A percentile compares a stretch with the other conserved stretches of the same genome.
These are phyloP conservation scores for Scutellaria barbata DNA, from an alignment of 257 asterid genomes.

Conservation along the genomic window DNA sequence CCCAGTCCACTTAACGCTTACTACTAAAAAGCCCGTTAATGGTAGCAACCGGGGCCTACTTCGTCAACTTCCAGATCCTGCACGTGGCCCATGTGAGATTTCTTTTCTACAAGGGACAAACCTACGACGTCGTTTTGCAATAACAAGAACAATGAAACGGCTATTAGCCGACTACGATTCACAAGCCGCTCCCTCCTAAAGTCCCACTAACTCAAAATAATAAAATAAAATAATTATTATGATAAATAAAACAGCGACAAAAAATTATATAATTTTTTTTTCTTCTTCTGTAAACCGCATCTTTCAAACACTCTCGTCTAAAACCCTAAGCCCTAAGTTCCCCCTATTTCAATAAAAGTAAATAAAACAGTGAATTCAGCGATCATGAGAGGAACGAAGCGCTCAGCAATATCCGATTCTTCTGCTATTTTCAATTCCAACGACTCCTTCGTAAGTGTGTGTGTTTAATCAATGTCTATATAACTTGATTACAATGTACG, in stretches of 20 bases:
- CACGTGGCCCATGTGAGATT: constrained; percentile 15
- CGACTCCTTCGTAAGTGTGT: constrained; percentile 60
- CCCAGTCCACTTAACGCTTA: not conserved
- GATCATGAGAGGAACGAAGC: constrained; percentile 86
- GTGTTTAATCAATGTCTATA: not conserved
- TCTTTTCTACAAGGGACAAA: not conserved
- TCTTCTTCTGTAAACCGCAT: constrained; percentile 26
- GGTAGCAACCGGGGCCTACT: not conserved
- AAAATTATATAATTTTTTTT: not conserved
- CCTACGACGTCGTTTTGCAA: not conserved
- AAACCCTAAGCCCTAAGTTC: constrained; percentile 38
- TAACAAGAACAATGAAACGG: not conserved
- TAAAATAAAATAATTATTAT: no score
- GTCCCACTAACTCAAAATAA: no score
- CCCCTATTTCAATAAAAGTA: not conserved
- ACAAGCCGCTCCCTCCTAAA: no score
- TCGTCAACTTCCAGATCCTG: not conserved
- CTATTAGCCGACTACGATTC: not conserved
- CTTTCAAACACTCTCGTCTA: constrained; percentile 23
- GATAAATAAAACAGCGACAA: not conserved
- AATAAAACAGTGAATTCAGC: not conserved
- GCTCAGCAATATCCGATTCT: constrained; percentile 65
- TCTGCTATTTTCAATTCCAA: constrained; percentile 52
- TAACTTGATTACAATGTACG: not conserved
- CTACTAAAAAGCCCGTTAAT: not conserved